A percentile compares a stretch with the other conserved stretches of the same genome.
Conservation (phyloP, 108 stramenopile genomes). For the Discostella pseudostelligera region DNA sequence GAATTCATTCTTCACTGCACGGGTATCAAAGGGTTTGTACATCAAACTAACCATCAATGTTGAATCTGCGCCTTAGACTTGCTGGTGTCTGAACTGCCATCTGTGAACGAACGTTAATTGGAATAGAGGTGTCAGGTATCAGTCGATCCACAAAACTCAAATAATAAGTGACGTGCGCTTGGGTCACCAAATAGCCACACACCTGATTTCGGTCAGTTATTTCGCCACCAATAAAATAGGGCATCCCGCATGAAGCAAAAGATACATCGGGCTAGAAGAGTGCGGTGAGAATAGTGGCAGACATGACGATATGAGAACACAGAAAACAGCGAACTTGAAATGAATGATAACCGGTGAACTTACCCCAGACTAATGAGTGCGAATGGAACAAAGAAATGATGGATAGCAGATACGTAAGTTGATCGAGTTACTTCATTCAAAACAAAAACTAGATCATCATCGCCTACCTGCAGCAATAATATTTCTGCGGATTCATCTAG, state of each 20-base stretch:
- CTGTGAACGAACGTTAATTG: neutral
- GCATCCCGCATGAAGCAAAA: conserved; percentile 74
- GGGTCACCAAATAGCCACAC: neutral
- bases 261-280: conserved; percentile 54
- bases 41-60: conserved; percentile 44
- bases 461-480: conserved; percentile 48
- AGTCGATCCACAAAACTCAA: neutral
- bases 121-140: no score
- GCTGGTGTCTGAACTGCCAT: conserved; percentile 75
- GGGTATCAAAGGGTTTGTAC: neutral
- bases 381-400: neutral
- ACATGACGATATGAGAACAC: conserved; percentile 1
- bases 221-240: conserved; percentile 70
- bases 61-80: conserved; percentile 49
- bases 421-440: neutral
- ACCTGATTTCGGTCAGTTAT: conserved; percentile 55
- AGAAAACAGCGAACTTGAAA: neutral
- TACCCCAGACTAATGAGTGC: conserved; percentile 14
- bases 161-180: neutral
- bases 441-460: neutral
- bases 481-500: conserved; percentile 65
- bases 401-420: neutral
- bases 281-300: conserved; percentile 3
- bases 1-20: no score
- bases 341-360: neutral